Base-by-base conservation (phyloP, 2,329 filamentous ascomycete species). In the Trichophyton benhamiae region DNA sequence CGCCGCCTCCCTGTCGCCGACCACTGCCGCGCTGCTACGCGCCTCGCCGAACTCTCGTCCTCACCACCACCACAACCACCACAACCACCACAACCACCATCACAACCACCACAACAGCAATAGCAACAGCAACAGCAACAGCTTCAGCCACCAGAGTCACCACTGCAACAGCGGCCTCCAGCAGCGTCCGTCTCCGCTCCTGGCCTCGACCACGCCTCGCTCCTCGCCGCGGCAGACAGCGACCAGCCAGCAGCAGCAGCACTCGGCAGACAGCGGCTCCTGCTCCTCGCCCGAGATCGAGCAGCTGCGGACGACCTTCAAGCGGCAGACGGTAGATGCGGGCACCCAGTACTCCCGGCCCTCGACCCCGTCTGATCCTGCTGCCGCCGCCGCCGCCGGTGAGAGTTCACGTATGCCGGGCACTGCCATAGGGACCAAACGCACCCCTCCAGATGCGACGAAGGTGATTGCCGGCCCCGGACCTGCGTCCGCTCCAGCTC, bases 321-420 rank as follows among this genome's bases (percentile, higher is more conserved):
- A 68, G 65, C 70, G 70, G 53, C 67, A 70, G 63, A 78, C 77
- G 71, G 74, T 75, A 62, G 78, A 82, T 74, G 75, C 75, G 38
- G 76, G 73, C 62, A 83, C 80, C 41, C 81, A 83, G 69, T 83
- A 82, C 69, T 80, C 79, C 49, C 80, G 79, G 52, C 74, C 77
- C 61, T 75, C 74, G 62, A 70, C 60, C 74, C 79, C 65, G 33
- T 41, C 60, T 46, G 58, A 41, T 20, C 9, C 61, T 46, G 20
- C 41, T 20, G 17, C 55, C 20, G 25, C 41, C 13, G 17, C 55
- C 20, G 25, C 41, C 13, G 36, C 53, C 58, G 60, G 48, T 61
- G 66, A 27, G 63, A 67, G 65, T 58, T 65, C 63, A 48, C 65
- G 63, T 58, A 65, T 67, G 65, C 62, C 65, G 59, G 58, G 61